These are phyloP conservation scores for Barnettozyma vustinii DNA, from an alignment of 805 yeast genomes.

Conservation along the genomic window DNA sequence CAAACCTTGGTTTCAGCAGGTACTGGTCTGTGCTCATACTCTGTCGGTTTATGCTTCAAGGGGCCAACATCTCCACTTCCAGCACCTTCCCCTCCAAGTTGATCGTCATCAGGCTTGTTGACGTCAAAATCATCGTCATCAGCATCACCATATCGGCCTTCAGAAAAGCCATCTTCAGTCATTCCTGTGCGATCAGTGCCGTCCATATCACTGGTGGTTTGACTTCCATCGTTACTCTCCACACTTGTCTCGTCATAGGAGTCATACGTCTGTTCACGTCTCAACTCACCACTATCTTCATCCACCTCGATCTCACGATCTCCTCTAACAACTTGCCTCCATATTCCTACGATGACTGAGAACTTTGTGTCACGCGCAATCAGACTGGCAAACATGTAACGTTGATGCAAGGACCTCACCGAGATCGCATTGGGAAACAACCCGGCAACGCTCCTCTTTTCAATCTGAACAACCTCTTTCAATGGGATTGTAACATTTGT, in stretches of 20 bases:
- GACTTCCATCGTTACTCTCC: constrained; percentile 25
- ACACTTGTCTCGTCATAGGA: constrained; percentile 6
- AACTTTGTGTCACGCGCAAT: constrained; percentile 61
- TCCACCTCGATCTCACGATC: constrained; percentile 9
- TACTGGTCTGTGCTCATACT: constrained; percentile 36
- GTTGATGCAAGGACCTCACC: constrained; percentile 36
- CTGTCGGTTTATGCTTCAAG: constrained; percentile 44
- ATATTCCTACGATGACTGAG: constrained; percentile 49
- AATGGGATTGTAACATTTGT: constrained; percentile 73
- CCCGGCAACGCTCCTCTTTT: constrained; percentile 81
- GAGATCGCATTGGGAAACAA: constrained; percentile 83
- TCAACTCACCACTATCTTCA: constrained; percentile 10
- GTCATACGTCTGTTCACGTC: constrained; percentile 6
- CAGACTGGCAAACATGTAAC: constrained; percentile 81
- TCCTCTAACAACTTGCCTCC: constrained; percentile 44
- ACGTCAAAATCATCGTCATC: constrained; percentile 11
- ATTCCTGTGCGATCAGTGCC: background rate
- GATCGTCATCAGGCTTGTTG: constrained; percentile 13
- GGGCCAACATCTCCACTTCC: constrained; percentile 9
- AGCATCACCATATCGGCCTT: constrained; percentile 6
- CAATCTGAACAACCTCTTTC: constrained; percentile 68
- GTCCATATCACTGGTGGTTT: background rate
- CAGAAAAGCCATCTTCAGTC: background rate
- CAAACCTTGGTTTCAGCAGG: constrained; percentile 49
- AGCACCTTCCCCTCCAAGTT: constrained; percentile 1